Base-by-base conservation (phyloP, 257 asterid species). In the Nicotiana tabacum region DNA sequence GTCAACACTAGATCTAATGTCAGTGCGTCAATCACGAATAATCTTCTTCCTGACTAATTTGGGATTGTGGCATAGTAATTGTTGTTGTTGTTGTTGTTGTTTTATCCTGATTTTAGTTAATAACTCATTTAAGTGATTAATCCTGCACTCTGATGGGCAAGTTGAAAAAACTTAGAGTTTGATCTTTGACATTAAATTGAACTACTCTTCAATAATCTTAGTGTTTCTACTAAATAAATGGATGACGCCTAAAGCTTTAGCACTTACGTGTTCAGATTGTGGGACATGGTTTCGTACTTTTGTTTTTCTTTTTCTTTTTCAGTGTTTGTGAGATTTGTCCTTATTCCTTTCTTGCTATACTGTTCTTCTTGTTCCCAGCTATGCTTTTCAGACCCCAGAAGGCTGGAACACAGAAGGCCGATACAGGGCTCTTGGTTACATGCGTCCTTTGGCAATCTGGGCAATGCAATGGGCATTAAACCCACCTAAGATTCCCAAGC, bases 381-480 rank as follows among this genome's bases (percentile, higher is more conserved):
- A 93, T 77, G 93, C 93, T 62, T 96, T 96, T 87, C 99, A 94
- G 88, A 93, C 95, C 2, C 99, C 99, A 0, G 98, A 96, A 85
- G 98, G 88, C 17, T 94, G 98, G 97, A 89, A 86, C 88, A 15
- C 89, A 32, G 94, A 94, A 33, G 98, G 98, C 7, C 87, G 88
- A 13, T 96, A 94, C 58, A 87, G 99, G 62, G 90, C 98, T 33
- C 90, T 94, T 4, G 87, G 90, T 61, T 94, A 96, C 91, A 96
- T 96, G 99, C 90, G 98, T 1, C 98, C 99, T 12, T 84, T 96
- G 81, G 95, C 96, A 24, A 96, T 94, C 77, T 96, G 99, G 98
- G 98, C 98, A 17, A 96, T 96, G 98, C 99, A 96, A 77, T 96
- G 98, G 98, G 98, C 98, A 27, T 84, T 96, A 69, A 88, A 92